Percentiles rank a stretch among this genome's conserved stretches.
Evolutionary conservation across 495 filamentous ascomycete genomes (phyloP).

Genomic region (Aspergillus ostianus): DNA sequence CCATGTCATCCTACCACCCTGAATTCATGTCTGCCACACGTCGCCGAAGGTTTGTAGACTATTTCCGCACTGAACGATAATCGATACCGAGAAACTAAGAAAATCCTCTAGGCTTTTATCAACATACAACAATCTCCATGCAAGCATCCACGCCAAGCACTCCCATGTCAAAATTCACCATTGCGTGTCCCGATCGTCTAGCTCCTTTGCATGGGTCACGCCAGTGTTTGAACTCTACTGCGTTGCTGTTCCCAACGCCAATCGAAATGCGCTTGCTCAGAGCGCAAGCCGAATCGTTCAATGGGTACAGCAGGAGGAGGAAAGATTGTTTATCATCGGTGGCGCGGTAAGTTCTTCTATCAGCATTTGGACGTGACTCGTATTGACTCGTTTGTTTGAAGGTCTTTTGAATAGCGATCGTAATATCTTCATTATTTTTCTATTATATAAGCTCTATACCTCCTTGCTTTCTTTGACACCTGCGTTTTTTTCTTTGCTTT

Average conservation of each 20-base stretch:
- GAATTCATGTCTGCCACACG: slow-evolving; percentile 64
- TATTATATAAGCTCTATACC: too few relatives aligned
- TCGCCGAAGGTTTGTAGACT: slow-evolving; percentile 54
- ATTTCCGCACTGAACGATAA: neutral
- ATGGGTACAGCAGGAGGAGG: slow-evolving; percentile 89
- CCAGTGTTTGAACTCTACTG: slow-evolving; percentile 92
- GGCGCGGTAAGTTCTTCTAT: slow-evolving; percentile 62
- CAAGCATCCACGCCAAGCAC: slow-evolving; percentile 77
- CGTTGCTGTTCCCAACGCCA: slow-evolving; percentile 76
- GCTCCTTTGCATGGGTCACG: slow-evolving; percentile 85
- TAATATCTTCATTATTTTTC: neutral
- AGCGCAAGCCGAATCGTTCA: slow-evolving; percentile 82
- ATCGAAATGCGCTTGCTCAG: slow-evolving; percentile 75
- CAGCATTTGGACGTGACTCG: neutral
- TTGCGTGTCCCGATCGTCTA: slow-evolving; percentile 66
- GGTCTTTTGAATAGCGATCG: neutral
- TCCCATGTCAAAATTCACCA: slow-evolving; percentile 83
- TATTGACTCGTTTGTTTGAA: neutral
- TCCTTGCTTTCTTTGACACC: too few relatives aligned
- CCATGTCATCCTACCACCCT: slow-evolving; percentile 79
- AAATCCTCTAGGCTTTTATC: slow-evolving; percentile 61
- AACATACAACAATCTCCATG: slow-evolving; percentile 80
- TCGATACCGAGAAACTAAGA: neutral
- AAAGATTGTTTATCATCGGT: slow-evolving; percentile 91
- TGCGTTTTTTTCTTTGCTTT: neutral